These are phyloP conservation scores for Aureoboletus auriporus DNA, from an alignment of 768 basidiomycete species.

Conservation along the genomic window DNA sequence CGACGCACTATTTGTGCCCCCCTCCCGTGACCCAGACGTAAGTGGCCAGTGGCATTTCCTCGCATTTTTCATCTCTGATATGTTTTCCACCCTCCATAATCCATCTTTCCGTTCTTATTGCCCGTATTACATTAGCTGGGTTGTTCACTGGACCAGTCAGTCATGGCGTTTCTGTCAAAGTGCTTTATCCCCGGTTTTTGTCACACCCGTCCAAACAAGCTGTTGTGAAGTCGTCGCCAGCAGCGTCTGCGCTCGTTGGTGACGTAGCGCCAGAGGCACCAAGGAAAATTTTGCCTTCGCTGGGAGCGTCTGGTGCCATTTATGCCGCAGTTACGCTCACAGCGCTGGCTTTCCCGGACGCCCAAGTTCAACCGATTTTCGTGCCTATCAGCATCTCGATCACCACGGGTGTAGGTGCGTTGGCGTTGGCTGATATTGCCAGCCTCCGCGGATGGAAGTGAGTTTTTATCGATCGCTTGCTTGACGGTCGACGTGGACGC, in stretches of 20 bases:
- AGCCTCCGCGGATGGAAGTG: conserved; percentile 86
- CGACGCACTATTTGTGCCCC: conserved; percentile 51
- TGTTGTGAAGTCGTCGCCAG: conserved; percentile 28
- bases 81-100: neutral
- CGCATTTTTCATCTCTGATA: conserved; percentile 77
- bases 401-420: conserved; percentile 67
- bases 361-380: conserved; percentile 72
- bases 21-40: conserved; percentile 54
- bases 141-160: conserved; percentile 76
- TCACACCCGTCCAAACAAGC: conserved; percentile 51
- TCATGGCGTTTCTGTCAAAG: conserved; percentile 62
- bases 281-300: conserved; percentile 52
- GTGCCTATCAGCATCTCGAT: conserved; percentile 79
- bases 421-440: conserved; percentile 70
- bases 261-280: conserved; percentile 32
- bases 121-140: conserved; percentile 48
- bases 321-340: conserved; percentile 74
- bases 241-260: conserved; percentile 48
- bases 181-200: conserved; percentile 71
- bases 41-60: conserved; percentile 74
- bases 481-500: no score
- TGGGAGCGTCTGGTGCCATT: conserved; percentile 86
- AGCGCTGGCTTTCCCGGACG: conserved; percentile 77
- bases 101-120: neutral
- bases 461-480: conserved; percentile 21